Conservation (phyloP, 345 rosid genomes). For the Iberis pinnata region DNA sequence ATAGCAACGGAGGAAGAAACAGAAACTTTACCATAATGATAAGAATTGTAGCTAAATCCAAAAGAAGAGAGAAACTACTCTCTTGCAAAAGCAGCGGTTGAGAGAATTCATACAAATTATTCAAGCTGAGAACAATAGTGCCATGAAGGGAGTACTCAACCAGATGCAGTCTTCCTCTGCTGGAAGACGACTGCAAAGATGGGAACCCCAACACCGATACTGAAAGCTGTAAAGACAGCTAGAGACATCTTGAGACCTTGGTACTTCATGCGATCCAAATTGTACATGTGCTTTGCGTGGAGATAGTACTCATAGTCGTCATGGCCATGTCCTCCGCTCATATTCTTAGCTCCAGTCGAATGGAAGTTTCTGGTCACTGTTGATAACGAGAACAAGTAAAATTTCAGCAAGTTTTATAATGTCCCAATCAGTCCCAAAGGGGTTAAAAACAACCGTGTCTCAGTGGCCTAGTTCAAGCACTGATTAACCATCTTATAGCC, state of each 20-base stretch:
- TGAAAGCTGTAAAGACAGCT: conserved; percentile 75
- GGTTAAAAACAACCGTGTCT: background rate
- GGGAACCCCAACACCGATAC: conserved; percentile 79
- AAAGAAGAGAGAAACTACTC: conserved; percentile 19
- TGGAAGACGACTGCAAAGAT: conserved; percentile 89
- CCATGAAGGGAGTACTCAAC: conserved; percentile 21
- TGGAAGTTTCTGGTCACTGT: conserved; percentile 32
- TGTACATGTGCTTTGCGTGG: conserved; percentile 97
- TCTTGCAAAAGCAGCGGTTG: conserved; percentile 13
- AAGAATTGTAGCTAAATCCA: conserved; percentile 20
- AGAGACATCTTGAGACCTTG: conserved; percentile 81
- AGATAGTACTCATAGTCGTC: conserved; percentile 63
- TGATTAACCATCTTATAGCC: background rate
- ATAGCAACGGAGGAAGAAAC: conserved; percentile 8
- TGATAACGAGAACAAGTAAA: background rate
- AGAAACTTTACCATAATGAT: conserved; percentile 13
- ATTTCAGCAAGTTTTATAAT: background rate
- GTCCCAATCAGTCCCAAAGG: background rate
- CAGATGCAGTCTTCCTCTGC: conserved; percentile 86
- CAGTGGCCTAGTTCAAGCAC: background rate
- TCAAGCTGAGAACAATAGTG: background rate
- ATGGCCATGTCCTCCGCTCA: conserved; percentile 64
- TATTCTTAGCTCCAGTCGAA: conserved; percentile 31
- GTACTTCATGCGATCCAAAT: conserved; percentile 82
- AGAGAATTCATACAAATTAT: conserved; percentile 24